Conservation (phyloP, 2,329 filamentous ascomycete species). For the Penicillium sp. region DNA sequence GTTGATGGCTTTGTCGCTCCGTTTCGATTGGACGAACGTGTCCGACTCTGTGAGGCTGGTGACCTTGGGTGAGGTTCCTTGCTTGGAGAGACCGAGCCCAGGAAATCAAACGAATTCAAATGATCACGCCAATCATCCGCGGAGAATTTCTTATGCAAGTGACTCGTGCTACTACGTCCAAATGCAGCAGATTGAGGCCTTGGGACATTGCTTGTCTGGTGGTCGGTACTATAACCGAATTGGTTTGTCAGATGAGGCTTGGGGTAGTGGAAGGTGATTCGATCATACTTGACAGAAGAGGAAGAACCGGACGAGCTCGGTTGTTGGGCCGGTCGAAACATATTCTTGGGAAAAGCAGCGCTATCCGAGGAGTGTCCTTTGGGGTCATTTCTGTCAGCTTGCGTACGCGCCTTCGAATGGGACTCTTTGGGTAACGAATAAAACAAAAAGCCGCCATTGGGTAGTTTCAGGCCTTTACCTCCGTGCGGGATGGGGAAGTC, state of each 20-base stretch:
- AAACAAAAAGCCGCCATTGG: not conserved
- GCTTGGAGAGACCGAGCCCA: conserved; percentile 30
- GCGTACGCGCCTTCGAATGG: conserved; percentile 6
- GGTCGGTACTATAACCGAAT: conserved; percentile 5
- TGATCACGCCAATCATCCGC: conserved; percentile 42
- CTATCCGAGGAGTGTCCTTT: conserved; percentile 35
- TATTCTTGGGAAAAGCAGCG: conserved; percentile 25
- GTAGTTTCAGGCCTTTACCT: not conserved
- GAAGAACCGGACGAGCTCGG: conserved; percentile 9
- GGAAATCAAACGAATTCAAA: conserved; percentile 36
- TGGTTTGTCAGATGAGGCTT: not conserved
- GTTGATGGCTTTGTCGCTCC: conserved; percentile 20
- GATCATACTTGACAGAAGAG: conserved; percentile 18
- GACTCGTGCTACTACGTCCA: conserved; percentile 35
- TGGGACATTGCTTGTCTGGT: not conserved
- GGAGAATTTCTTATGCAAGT: conserved; percentile 41
- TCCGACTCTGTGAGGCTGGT: conserved; percentile 18
- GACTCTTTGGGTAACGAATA: not conserved
- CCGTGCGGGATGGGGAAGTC: conserved; percentile 7
- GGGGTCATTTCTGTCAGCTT: conserved; percentile 26
- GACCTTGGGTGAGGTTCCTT: conserved; percentile 24
- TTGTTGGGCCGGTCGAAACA: conserved; percentile 14
- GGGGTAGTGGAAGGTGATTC: not conserved
- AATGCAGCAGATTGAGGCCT: conserved; percentile 19
- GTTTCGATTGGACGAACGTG: conserved; percentile 22